These are phyloP conservation scores for Aureobasidium sp. DNA, from an alignment of 2,329 filamentous ascomycete genomes.

Conservation along the genomic window DNA sequence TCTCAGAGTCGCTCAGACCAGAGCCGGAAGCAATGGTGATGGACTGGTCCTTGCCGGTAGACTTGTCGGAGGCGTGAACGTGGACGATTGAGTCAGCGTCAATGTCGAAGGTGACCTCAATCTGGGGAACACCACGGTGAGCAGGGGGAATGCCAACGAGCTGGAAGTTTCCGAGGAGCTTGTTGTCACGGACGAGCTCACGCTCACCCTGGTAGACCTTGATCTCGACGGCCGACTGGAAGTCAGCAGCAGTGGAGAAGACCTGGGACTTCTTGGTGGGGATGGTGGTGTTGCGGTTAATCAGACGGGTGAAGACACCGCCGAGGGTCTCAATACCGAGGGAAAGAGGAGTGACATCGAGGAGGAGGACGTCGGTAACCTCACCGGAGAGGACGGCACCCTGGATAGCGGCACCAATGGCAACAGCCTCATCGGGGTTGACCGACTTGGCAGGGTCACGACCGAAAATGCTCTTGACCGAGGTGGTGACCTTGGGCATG, in stretches of 20 bases:
- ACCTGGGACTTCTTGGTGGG: conserved; percentile 20
- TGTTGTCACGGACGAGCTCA: conserved; percentile 98
- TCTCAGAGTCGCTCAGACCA: conserved; percentile 85
- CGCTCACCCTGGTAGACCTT: conserved; percentile 99
- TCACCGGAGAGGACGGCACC: conserved; percentile 97
- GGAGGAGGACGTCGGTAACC: conserved; percentile 90
- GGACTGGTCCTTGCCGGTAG: conserved; percentile 91
- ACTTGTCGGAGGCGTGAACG: conserved; percentile 98
- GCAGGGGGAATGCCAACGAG: conserved; percentile 59
- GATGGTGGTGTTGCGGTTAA: conserved; percentile 52
- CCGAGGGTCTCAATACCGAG: conserved; percentile 99
- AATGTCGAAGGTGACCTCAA: conserved; percentile 98
- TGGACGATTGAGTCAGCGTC: conserved; percentile 99
- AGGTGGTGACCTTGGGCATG: conserved; percentile 75
- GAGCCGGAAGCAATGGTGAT: conserved; percentile 99
- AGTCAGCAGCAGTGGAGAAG: conserved; percentile 12
- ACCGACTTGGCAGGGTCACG: conserved; percentile 99
- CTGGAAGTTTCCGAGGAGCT: conserved; percentile 98
- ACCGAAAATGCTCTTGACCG: conserved; percentile 84
- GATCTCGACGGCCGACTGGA: conserved; percentile 84
- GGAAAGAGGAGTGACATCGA: conserved; percentile 93
- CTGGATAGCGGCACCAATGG: conserved; percentile 97
- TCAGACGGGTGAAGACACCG: conserved; percentile 95
- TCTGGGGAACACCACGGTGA: conserved; percentile 89
- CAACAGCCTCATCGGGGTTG: conserved; percentile 98